Percentiles rank a stretch among this genome's conserved stretches.
Evolutionary conservation across 352 stramenopile genomes (phyloP).

Genomic region (Pythium monospermum): DNA sequence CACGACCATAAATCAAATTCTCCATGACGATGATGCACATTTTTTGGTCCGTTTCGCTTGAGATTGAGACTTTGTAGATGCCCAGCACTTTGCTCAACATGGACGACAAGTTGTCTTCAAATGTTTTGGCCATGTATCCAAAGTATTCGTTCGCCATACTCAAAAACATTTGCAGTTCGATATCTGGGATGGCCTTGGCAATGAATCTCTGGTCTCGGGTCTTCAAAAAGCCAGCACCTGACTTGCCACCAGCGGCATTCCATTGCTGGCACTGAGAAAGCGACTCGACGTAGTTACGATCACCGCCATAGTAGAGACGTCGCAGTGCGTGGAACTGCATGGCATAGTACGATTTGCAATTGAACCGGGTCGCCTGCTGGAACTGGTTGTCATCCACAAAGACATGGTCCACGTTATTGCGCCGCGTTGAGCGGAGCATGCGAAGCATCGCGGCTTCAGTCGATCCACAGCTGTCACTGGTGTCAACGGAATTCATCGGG

Average conservation of each 20-base stretch:
- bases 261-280: slow-evolving; percentile 84
- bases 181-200: slow-evolving; percentile 81
- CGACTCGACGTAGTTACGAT: slow-evolving; percentile 85
- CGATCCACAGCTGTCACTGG: slow-evolving; percentile 5
- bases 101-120: slow-evolving; percentile 80
- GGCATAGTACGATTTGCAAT: slow-evolving; percentile 86
- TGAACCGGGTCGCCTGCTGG: slow-evolving; percentile 72
- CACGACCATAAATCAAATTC: slow-evolving; percentile 81
- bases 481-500: slow-evolving; percentile 28
- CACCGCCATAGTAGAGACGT: slow-evolving; percentile 77
- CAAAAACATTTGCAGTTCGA: slow-evolving; percentile 87
- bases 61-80: slow-evolving; percentile 84
- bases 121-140: slow-evolving; percentile 85
- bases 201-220: slow-evolving; percentile 86
- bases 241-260: slow-evolving; percentile 84
- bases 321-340: slow-evolving; percentile 87
- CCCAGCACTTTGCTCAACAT: slow-evolving; percentile 87
- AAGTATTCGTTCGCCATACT: slow-evolving; percentile 89
- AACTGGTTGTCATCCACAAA: slow-evolving; percentile 87
- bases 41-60: slow-evolving; percentile 59
- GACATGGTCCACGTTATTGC: slow-evolving; percentile 81
- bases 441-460: slow-evolving; percentile 43
- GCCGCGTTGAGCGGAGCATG: slow-evolving; percentile 54
- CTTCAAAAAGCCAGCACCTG: slow-evolving; percentile 79
- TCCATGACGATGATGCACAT: slow-evolving; percentile 89